Evolutionary conservation across 352 stramenopile genomes (phyloP).

Genomic region (Peronospora belbahrii): DNA sequence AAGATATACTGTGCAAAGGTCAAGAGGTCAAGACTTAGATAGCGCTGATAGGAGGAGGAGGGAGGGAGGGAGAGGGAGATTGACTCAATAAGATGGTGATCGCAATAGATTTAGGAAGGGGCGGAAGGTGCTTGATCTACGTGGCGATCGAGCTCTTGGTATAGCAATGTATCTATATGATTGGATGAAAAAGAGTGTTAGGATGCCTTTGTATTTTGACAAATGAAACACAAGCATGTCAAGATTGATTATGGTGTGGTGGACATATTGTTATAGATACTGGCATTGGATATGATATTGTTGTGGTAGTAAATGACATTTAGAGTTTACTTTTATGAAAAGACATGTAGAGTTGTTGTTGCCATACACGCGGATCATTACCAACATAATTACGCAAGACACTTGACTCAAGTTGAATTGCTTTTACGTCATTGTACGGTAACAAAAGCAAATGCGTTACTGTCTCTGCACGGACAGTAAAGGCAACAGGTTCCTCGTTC

Average conservation of each 20-base stretch:
- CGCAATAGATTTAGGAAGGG: too few relatives aligned
- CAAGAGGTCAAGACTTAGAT: too few relatives aligned
- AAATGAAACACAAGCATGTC: background rate
- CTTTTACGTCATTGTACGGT: conserved; percentile 48
- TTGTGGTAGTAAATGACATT: too few relatives aligned
- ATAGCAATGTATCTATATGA: background rate
- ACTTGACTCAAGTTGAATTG: conserved; percentile 36
- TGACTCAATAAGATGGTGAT: too few relatives aligned
- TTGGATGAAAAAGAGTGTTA: conserved; percentile 8
- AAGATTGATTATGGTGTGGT: too few relatives aligned
- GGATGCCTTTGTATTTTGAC: background rate
- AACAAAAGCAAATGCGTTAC: conserved; percentile 61
- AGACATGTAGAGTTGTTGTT: conserved; percentile 32
- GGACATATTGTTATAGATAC: too few relatives aligned
- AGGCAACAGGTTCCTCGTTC: conserved; percentile 65
- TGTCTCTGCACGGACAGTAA: conserved; percentile 44
- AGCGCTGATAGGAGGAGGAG: too few relatives aligned
- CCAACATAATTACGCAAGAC: conserved; percentile 23
- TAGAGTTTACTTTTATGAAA: conserved; percentile 33
- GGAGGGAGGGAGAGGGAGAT: background rate
- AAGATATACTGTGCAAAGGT: background rate
- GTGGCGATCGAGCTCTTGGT: too few relatives aligned
- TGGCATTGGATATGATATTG: too few relatives aligned
- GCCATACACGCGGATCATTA: conserved; percentile 24
- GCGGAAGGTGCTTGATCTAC: conserved; percentile 13